Evolutionary conservation across 2,329 filamentous ascomycete genomes (phyloP).

Genomic region (Neopestalotiopsis sp.): DNA sequence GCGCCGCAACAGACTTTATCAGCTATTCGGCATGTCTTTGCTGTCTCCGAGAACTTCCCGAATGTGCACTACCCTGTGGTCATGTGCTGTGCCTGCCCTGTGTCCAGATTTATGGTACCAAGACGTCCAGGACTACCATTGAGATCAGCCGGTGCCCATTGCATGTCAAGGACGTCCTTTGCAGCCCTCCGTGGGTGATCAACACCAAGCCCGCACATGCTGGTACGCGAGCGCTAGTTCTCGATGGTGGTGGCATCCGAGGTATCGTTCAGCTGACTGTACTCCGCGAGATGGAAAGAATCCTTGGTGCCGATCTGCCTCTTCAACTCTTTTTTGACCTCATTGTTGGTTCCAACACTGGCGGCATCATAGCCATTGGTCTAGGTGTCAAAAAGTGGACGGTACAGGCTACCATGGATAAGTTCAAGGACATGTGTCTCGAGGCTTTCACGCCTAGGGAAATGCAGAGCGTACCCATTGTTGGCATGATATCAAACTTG

Average conservation of each 20-base stretch:
- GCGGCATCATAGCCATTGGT: conserved; percentile 35
- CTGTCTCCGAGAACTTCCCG: conserved; percentile 37
- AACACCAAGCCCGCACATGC: conserved; percentile 34
- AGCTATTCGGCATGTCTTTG: conserved; percentile 39
- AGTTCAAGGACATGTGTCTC: conserved; percentile 36
- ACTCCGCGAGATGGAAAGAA: conserved; percentile 33
- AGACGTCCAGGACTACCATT: conserved; percentile 37
- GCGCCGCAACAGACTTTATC: conserved; percentile 30
- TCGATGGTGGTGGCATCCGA: conserved; percentile 36
- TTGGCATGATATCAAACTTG: conserved; percentile 33
- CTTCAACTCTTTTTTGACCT: conserved; percentile 38
- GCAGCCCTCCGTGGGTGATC: conserved; percentile 35
- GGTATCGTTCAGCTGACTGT: conserved; percentile 35
- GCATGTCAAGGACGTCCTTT: conserved; percentile 35
- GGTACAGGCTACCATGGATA: conserved; percentile 32
- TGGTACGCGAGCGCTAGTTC: conserved; percentile 33
- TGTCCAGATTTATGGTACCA: conserved; percentile 34
- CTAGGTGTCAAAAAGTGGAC: conserved; percentile 39
- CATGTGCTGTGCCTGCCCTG: conserved; percentile 37
- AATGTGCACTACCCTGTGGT: conserved; percentile 36
- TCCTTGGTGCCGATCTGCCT: conserved; percentile 34
- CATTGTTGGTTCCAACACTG: conserved; percentile 36
- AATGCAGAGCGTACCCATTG: conserved; percentile 33
- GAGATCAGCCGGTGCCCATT: conserved; percentile 37
- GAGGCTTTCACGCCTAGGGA: conserved; percentile 35